Base-by-base conservation (phyloP, 371 early-diverging fungal species). In the Conidiobolus incongruus region DNA sequence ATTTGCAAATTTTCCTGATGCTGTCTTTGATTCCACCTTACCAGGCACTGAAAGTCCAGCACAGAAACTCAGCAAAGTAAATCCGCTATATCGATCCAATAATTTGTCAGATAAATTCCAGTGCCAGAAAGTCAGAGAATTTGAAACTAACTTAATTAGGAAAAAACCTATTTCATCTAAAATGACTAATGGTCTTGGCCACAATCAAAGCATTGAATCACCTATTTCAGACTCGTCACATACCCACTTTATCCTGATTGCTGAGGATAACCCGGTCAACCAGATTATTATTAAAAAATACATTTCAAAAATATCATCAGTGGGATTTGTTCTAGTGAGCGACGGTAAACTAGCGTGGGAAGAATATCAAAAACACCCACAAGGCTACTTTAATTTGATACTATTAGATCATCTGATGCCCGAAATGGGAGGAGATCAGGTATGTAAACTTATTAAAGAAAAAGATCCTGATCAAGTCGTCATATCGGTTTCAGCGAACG, bases 391-490 rank as follows among this genome's bases (percentile, higher is more conserved):
- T 28, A 35, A 47, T 33, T 12, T 47, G 5, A 35, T 47, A 12
- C 35, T 47, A 20, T 35, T 47, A 6, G 47, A 47, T 26, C 47
- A 47, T n/a, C 20, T 21, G 3, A 47, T 47, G 47, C 47, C 47
- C 7, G 5, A 32, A 4, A 47, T 47, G 47, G 40, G 28, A 17
- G 47, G 47, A 2, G 47, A 47, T 21, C 23, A 30, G 28, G 47
- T 47, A 17, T 40, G 40, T 19, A 12, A 31, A 17, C 35, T 30
- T 11, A 47, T 47, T 23, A 13, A 41, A 16, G 19, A 38, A 7
- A 28, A 33, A 12, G 35, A 47, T 11, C 23, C 15, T n/a, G n/a
- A 30, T 10, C 38, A 45, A 30, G 35, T 47, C 20, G 21, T 46
- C 40, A 46, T 46, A 8, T 38, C 39, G 7, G 34, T 46, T 11